These are phyloP conservation scores for Betula pendula DNA, from an alignment of 306 rosid species.

Conservation along the genomic window DNA sequence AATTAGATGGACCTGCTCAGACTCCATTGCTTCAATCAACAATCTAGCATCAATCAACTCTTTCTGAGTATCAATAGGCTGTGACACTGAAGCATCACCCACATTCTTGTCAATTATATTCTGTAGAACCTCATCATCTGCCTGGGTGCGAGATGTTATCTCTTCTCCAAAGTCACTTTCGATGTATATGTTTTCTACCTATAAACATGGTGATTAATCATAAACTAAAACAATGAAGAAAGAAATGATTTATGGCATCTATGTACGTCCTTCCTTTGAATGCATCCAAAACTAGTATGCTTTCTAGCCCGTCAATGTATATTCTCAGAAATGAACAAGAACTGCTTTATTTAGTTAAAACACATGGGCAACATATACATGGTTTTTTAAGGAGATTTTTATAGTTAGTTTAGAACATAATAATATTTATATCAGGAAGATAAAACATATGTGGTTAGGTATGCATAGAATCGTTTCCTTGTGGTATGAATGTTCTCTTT, in stretches of 20 bases:
- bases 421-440: background rate
- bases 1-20: constrained; percentile 8
- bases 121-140: constrained; percentile 34
- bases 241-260: constrained; percentile 11
- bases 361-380: background rate
- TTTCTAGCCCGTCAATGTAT: background rate
- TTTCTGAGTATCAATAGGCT: constrained; percentile 7
- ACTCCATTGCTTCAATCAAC: constrained; percentile 25
- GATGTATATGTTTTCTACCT: constrained; percentile 57
- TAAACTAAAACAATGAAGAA: constrained; percentile 24
- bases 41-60: constrained; percentile 34
- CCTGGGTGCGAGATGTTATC: constrained; percentile 39
- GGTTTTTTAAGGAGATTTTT: background rate
- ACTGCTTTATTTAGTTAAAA: background rate
- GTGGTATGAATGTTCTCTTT: constrained; percentile 4
- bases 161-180: constrained; percentile 62
- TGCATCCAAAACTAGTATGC: constrained; percentile 2
- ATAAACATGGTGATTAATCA: constrained; percentile 29
- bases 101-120: constrained; percentile 34
- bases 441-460: constrained; percentile 16
- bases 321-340: background rate
- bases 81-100: constrained; percentile 24
- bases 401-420: background rate
- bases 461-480: constrained; percentile 17
- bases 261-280: constrained; percentile 15